Percentiles rank a stretch among this genome's conserved stretches.
phyloP scores from a whole-genome alignment of 345 rosid species.

The Citrus mangshanensis region DNA sequence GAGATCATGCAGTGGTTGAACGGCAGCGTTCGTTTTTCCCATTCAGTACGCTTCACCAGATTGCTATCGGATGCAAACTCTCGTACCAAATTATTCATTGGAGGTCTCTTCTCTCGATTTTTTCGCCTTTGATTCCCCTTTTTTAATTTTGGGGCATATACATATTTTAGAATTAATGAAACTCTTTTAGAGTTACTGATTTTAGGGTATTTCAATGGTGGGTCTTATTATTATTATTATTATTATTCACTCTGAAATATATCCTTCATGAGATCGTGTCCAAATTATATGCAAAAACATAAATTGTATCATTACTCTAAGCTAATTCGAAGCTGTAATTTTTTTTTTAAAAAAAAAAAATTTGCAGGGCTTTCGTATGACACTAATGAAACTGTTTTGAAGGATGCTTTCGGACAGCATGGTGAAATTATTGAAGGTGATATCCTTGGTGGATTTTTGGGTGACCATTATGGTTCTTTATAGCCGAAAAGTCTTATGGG shows the following conservation, averaged over 20 bases:
- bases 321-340: no score
- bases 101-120: conserved; percentile 33
- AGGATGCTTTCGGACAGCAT: conserved; percentile 39
- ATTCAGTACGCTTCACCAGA: background rate
- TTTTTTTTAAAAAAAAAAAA: no score
- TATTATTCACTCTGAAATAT: background rate
- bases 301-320: background rate
- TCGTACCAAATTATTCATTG: conserved; percentile 50
- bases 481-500: background rate
- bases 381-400: conserved; percentile 62
- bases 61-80: conserved; percentile 20
- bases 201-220: background rate
- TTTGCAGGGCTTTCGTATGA: conserved; percentile 62
- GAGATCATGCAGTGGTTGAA: conserved; percentile 23
- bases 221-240: background rate
- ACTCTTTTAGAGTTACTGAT: background rate
- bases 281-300: background rate
- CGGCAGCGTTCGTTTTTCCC: background rate
- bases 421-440: conserved; percentile 59
- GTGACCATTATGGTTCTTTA: background rate
- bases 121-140: background rate
- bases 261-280: background rate
- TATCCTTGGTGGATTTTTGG: background rate
- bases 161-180: no score
- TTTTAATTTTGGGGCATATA: no score